Percentiles rank a stretch among this genome's conserved stretches.
phyloP scores from a whole-genome alignment of 1,139 yeast species.

The Pneumocystis canis region DNA sequence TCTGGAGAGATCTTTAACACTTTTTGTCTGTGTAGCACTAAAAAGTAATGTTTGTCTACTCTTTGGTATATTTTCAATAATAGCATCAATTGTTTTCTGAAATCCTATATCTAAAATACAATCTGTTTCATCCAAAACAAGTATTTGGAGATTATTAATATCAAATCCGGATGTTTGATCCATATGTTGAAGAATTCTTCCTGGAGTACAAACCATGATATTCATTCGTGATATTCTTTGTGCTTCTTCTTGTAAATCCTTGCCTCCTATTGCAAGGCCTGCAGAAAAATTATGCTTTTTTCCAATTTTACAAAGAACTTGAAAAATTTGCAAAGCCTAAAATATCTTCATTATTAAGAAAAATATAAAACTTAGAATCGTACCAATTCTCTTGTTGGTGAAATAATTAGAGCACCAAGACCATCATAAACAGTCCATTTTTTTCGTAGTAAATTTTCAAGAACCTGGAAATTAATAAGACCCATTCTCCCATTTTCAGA shows the following conservation, averaged over 20 bases:
- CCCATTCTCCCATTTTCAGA: constrained; percentile 15
- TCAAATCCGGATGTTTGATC: constrained; percentile 86
- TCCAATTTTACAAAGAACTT: constrained; percentile 76
- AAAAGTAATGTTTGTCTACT: constrained; percentile 77
- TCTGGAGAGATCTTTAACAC: constrained; percentile 76
- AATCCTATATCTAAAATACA: constrained; percentile 95
- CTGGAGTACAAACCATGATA: constrained; percentile 90
- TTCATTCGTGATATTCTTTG: constrained; percentile 76
- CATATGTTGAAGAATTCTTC: constrained; percentile 84
- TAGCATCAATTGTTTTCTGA: constrained; percentile 73
- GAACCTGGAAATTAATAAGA: constrained; percentile 9
- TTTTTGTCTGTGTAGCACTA: constrained; percentile 87
- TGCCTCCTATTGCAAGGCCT: constrained; percentile 93
- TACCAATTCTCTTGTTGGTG: constrained; percentile 77
- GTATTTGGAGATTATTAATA: constrained; percentile 58
- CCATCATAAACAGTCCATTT: constrained; percentile 85
- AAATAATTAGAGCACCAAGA: constrained; percentile 75
- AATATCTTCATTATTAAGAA: not conserved
- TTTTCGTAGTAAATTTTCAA: constrained; percentile 34
- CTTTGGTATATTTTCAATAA: constrained; percentile 60
- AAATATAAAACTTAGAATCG: not conserved
- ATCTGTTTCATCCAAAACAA: constrained; percentile 92
- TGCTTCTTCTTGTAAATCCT: constrained; percentile 73
- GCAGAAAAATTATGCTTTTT: constrained; percentile 70
- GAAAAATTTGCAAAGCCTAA: constrained; percentile 75